Percentiles rank a stretch among this genome's conserved stretches.
Conservation (phyloP, 2,329 filamentous ascomycete species). For the Penicillium sp. region DNA sequence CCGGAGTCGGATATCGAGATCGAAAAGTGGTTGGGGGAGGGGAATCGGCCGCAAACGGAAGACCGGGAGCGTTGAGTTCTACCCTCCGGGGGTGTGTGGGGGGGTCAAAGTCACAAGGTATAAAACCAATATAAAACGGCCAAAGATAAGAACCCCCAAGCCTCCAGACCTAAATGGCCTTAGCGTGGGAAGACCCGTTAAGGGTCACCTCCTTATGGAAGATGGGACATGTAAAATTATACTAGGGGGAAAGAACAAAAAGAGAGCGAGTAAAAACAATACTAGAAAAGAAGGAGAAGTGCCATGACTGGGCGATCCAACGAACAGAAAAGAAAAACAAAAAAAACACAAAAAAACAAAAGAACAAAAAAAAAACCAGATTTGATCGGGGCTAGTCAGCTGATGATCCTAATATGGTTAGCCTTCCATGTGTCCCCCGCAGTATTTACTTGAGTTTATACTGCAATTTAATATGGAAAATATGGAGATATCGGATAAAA, state of each 20-base stretch:
- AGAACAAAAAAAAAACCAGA: neutral
- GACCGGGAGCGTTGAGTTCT: neutral
- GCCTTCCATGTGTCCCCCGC: conserved; percentile 10
- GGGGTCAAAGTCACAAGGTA: conserved; percentile 3
- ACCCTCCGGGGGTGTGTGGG: neutral
- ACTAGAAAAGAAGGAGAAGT: neutral
- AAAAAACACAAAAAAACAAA: neutral
- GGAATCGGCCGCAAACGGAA: conserved; percentile 9
- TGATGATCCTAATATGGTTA: conserved; percentile 8
- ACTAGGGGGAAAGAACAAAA: conserved; percentile 4
- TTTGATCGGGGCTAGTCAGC: conserved; percentile 5
- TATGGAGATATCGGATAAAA: neutral
- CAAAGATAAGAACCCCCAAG: conserved; percentile 7
- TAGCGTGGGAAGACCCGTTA: conserved; percentile 24
- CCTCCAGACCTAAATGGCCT: conserved; percentile 7
- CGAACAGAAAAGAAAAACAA: neutral
- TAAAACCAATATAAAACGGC: neutral
- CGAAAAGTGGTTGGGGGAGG: neutral
- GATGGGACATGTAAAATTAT: conserved; percentile 1
- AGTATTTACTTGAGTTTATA: conserved; percentile 11
- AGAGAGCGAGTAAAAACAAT: neutral
- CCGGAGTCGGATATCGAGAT: neutral
- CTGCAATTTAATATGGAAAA: neutral
- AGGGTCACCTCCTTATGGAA: conserved; percentile 11
- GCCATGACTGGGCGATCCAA: conserved; percentile 2